Evolutionary conservation across 2,329 filamentous ascomycete genomes (phyloP), one percentile per base, ranked within the genome.

Genomic region (Pleoardoris graminearum): DNA sequence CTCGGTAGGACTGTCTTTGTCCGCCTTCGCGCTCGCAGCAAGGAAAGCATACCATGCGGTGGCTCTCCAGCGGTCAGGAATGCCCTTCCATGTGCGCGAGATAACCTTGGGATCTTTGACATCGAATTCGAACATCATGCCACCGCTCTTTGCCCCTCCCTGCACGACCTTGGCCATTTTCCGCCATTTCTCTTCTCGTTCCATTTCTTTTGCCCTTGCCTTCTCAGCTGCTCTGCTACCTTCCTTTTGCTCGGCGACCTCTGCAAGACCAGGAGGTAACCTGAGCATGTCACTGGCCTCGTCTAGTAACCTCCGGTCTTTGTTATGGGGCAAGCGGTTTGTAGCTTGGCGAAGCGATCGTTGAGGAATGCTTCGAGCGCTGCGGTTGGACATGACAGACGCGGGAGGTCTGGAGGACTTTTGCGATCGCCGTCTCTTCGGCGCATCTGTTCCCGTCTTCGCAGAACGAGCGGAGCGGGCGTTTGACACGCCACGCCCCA

Each of bases 41-140:
- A 99, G 82, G 69, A 99, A 99, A 3, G 91, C 91, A 76, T 93
- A 93, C 94, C 94, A 99, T 2, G 93, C 94, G 1, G 90, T 88
- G 27, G 88, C 85, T 46, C 94, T 88, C 94, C 94, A 99, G 57
- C 91, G 86, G 74, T 99, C 94, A 0, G 94, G 94, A 58, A 99
- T 96, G 25, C 94, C 94, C 71, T 99, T 99, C 94, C 94, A 99
- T 1, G 91, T 95, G 50, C 94, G 85, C 60, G 92, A 88, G 53
- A 96, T 86, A 37, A 99, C 79, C 72, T 97, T 80, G 5, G 89
- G 81, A 69, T 88, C 89, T 58, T 82, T 85, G 32, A 84, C 82
- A 73, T 97, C 91, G 69, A 97, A 97, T 49, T 91, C 88, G 58
- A 87, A 87, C 11, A 76, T 77, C 82, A 85, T 86, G 14, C 85